phyloP scores from a whole-genome alignment of 495 filamentous ascomycete species.

The Penicillium nucicola region DNA sequence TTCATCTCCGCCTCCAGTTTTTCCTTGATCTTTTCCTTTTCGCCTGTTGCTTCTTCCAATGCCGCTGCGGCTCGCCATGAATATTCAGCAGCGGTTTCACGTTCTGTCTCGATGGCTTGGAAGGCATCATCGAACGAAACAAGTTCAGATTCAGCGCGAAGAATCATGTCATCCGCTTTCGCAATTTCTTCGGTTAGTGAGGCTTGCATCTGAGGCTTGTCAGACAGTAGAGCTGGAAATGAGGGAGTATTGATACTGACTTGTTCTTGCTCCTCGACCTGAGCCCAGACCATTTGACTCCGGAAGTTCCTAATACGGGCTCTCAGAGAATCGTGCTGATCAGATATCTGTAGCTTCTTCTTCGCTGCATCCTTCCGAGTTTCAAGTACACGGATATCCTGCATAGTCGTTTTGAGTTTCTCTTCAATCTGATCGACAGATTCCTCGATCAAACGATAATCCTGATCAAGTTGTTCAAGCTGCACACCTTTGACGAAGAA shows the following conservation, averaged over 20 bases:
- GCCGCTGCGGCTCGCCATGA: slow-evolving; percentile 48
- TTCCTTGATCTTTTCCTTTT: slow-evolving; percentile 38
- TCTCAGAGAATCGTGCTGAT: slow-evolving; percentile 56
- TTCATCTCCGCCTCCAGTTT: slow-evolving; percentile 37
- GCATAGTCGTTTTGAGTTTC: slow-evolving; percentile 46
- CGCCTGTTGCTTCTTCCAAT: slow-evolving; percentile 42
- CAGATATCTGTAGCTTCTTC: slow-evolving; percentile 52
- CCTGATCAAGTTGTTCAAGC: slow-evolving; percentile 84
- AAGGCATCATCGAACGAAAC: slow-evolving; percentile 37
- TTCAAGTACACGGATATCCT: slow-evolving; percentile 49
- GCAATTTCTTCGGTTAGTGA: slow-evolving; percentile 29
- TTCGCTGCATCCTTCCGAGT: slow-evolving; percentile 44
- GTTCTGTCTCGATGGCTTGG: slow-evolving; percentile 42
- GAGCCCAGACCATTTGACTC: slow-evolving; percentile 68
- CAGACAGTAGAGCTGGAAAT: too few relatives aligned
- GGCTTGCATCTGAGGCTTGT: slow-evolving; percentile 30
- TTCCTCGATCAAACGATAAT: slow-evolving; percentile 77
- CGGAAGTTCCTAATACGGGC: slow-evolving; percentile 47
- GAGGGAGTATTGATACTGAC: slow-evolving; percentile 19
- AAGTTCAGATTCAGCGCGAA: slow-evolving; percentile 35
- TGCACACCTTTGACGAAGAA: slow-evolving; percentile 97
- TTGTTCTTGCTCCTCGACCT: slow-evolving; percentile 58
- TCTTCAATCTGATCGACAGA: slow-evolving; percentile 65
- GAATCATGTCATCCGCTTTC: slow-evolving; percentile 39
- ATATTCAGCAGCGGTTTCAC: slow-evolving; percentile 53